These are phyloP conservation scores for Rasamsonia emersonii DNA, from an alignment of 2,329 filamentous ascomycete genomes.

Conservation along the genomic window DNA sequence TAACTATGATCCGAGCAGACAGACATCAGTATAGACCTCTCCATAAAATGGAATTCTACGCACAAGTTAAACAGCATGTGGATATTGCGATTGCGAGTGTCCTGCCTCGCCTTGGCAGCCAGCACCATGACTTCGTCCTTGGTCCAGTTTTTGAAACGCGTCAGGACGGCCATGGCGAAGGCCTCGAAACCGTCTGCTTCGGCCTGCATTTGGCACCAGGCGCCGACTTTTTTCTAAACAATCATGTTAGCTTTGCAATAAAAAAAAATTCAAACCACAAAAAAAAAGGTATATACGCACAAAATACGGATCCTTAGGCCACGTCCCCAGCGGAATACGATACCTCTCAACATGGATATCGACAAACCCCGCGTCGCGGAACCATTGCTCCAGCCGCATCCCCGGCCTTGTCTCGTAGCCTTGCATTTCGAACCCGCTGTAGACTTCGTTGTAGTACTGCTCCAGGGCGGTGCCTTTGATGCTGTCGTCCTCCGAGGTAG, in stretches of 20 bases:
- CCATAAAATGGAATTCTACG: too few species aligned
- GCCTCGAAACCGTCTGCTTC: constrained; percentile 20
- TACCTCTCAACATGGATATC: constrained; percentile 19
- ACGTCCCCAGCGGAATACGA: constrained; percentile 22
- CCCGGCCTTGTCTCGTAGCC: constrained; percentile 1
- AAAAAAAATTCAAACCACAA: neutral
- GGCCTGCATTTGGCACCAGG: constrained; percentile 17
- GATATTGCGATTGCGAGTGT: neutral
- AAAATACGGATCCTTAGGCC: constrained; percentile 14
- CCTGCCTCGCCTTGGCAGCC: neutral
- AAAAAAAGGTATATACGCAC: neutral
- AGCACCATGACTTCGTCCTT: constrained; percentile 1
- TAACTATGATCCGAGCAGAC: too few species aligned
- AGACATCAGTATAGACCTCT: too few species aligned
- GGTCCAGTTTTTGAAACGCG: neutral
- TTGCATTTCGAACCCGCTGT: neutral
- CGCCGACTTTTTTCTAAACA: constrained; percentile 17
- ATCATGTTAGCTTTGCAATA: constrained; percentile 1
- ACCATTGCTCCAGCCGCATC: neutral
- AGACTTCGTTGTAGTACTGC: constrained; percentile 1
- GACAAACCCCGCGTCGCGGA: constrained; percentile 19
- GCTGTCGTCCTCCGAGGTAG: neutral
- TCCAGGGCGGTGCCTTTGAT: neutral
- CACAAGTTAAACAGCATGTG: neutral
- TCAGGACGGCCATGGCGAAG: neutral